Conservation (phyloP, 768 basidiomycete genomes). For the Panellus pusillus region DNA sequence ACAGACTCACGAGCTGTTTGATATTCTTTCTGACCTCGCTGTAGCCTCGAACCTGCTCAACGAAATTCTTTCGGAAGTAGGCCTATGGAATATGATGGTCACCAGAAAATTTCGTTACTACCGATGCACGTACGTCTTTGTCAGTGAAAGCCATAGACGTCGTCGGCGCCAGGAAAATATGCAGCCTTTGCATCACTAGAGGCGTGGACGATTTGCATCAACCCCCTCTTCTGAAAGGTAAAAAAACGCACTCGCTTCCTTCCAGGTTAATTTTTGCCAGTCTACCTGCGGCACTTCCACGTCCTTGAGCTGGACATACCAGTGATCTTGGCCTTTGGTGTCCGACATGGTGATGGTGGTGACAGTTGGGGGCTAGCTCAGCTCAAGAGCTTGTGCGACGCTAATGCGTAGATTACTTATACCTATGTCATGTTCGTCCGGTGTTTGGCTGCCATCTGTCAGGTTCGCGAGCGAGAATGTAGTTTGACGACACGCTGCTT, state of each 20-base stretch:
- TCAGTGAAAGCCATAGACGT: constrained; percentile 7
- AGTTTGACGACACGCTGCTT: no score
- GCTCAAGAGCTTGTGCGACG: neutral
- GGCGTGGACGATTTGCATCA: neutral
- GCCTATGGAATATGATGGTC: neutral
- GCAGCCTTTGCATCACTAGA: constrained; percentile 3
- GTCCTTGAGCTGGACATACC: constrained; percentile 4
- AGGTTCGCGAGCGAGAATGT: no score
- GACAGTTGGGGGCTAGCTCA: neutral
- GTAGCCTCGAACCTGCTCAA: constrained; percentile 10
- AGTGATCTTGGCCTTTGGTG: constrained; percentile 1
- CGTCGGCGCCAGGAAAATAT: constrained; percentile 8
- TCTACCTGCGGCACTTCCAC: constrained; percentile 9
- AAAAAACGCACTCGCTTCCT: constrained; percentile 4
- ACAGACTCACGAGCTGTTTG: constrained; percentile 16
- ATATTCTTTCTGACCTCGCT: constrained; percentile 12
- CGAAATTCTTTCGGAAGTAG: constrained; percentile 10
- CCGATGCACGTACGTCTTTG: constrained; percentile 3
- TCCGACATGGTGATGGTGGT: constrained; percentile 2
- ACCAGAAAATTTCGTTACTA: neutral
- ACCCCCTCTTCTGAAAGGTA: neutral
- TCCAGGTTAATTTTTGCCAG: constrained; percentile 4
- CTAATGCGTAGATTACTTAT: neutral
- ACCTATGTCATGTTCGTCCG: neutral
- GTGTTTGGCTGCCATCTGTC: no score